These are phyloP conservation scores for Podaxis sp. DNA, from an alignment of 768 basidiomycete species.

Conservation along the genomic window DNA sequence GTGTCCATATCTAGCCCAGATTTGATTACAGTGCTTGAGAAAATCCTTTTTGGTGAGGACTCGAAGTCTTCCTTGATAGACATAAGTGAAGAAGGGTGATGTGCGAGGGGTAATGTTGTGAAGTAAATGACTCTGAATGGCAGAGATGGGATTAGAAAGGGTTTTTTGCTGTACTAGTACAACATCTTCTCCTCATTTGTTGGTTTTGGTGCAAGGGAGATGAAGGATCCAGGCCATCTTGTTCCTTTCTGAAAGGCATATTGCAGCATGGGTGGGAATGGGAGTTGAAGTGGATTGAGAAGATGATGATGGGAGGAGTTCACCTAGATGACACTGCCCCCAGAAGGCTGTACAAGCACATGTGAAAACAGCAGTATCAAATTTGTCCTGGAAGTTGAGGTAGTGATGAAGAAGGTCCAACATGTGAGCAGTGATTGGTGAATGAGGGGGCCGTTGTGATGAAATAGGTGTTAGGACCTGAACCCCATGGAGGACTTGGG, in stretches of 20 bases:
- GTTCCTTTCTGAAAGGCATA: too few relatives aligned
- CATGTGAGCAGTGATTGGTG: background rate
- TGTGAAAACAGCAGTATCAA: conserved; percentile 32
- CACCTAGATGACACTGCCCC: conserved; percentile 29
- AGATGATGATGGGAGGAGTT: conserved; percentile 18
- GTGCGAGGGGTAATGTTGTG: too few relatives aligned
- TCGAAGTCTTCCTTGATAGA: too few relatives aligned
- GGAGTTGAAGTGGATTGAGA: conserved; percentile 15
- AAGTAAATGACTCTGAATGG: too few relatives aligned
- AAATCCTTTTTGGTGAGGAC: conserved; percentile 14
- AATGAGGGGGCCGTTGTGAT: background rate
- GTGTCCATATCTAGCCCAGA: conserved; percentile 14
- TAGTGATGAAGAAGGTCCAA: background rate
- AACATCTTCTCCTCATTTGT: too few relatives aligned
- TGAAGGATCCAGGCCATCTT: too few relatives aligned
- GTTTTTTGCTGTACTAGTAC: too few relatives aligned
- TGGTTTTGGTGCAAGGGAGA: too few relatives aligned
- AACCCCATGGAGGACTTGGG: conserved; percentile 9
- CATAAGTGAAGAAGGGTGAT: too few relatives aligned
- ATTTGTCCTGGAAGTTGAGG: conserved; percentile 24
- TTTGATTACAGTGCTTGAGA: conserved; percentile 6
- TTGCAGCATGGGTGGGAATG: too few relatives aligned
- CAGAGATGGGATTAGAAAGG: too few relatives aligned
- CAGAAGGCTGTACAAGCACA: conserved; percentile 34
- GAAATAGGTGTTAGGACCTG: background rate